Evolutionary conservation across 768 basidiomycete species (phyloP).

Genomic region (Termitomyces sp.): DNA sequence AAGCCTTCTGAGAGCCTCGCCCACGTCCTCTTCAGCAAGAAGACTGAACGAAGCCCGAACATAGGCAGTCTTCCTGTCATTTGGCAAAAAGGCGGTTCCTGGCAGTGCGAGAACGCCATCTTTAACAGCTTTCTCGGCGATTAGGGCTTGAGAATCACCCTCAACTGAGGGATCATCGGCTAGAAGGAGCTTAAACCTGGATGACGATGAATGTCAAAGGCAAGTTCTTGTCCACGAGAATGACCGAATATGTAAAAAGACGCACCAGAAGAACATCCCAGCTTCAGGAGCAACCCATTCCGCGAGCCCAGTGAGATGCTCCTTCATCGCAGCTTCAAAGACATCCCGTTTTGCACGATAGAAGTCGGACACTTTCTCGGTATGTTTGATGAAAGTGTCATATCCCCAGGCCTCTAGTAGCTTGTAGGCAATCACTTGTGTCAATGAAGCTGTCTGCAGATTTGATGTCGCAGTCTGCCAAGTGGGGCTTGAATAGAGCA

Average conservation of each 20-base stretch:
- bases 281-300: conserved; percentile 66
- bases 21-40: conserved; percentile 55
- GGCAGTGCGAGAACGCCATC: conserved; percentile 84
- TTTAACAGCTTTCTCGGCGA: conserved; percentile 64
- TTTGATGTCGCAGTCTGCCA: conserved; percentile 41
- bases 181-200: conserved; percentile 64
- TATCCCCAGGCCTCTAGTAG: conserved; percentile 67
- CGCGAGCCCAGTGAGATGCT: conserved; percentile 68
- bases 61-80: conserved; percentile 58
- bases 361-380: conserved; percentile 57
- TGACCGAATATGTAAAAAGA: conserved; percentile 15
- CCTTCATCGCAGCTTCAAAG: conserved; percentile 66
- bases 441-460: conserved; percentile 56
- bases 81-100: conserved; percentile 72
- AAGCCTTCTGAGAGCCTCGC: conserved; percentile 67
- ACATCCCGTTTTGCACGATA: conserved; percentile 65
- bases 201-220: background rate
- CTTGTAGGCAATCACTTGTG: conserved; percentile 54
- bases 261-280: conserved; percentile 89
- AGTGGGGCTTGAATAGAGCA: background rate
- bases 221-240: background rate
- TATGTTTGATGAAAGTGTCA: conserved; percentile 66
- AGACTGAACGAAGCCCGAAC: conserved; percentile 79
- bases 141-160: conserved; percentile 65
- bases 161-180: conserved; percentile 24